These are phyloP conservation scores for Saccharum hybrid DNA, from an alignment of 202 grass and related monocot genomes.

Conservation along the genomic window DNA sequence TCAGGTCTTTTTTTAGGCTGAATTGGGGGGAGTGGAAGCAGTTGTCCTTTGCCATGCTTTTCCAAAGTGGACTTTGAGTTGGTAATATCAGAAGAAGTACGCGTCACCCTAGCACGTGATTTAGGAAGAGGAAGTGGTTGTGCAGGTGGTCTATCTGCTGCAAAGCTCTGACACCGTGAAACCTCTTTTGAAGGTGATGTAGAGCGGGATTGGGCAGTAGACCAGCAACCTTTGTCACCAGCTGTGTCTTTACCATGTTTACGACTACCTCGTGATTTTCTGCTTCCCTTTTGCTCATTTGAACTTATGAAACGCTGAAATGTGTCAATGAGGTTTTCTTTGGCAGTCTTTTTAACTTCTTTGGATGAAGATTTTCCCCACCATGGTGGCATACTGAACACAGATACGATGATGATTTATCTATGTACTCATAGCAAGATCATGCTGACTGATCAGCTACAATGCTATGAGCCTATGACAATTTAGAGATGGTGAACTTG, in stretches of 20 bases:
- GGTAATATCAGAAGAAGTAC: conserved; percentile 67
- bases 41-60: conserved; percentile 66
- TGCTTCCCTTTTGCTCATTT: conserved; percentile 72
- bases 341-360: conserved; percentile 87
- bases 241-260: conserved; percentile 56
- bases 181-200: conserved; percentile 92
- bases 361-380: conserved; percentile 96
- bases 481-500: neutral
- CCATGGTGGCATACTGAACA: conserved; percentile 89
- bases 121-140: conserved; percentile 88
- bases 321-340: conserved; percentile 89
- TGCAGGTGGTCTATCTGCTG: conserved; percentile 66
- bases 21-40: conserved; percentile 69
- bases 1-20: conserved; percentile 61
- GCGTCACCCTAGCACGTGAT: conserved; percentile 53
- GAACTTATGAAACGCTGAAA: conserved; percentile 85
- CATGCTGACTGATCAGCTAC: conserved; percentile 22
- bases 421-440: conserved; percentile 40
- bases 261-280: conserved; percentile 66
- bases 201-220: conserved; percentile 78
- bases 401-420: conserved; percentile 21
- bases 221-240: conserved; percentile 78
- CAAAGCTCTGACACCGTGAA: conserved; percentile 96
- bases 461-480: conserved; percentile 24
- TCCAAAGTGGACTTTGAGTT: conserved; percentile 62